phyloP scores from a whole-genome alignment of 176 grass and related monocot species.

The Eleusine indica region DNA sequence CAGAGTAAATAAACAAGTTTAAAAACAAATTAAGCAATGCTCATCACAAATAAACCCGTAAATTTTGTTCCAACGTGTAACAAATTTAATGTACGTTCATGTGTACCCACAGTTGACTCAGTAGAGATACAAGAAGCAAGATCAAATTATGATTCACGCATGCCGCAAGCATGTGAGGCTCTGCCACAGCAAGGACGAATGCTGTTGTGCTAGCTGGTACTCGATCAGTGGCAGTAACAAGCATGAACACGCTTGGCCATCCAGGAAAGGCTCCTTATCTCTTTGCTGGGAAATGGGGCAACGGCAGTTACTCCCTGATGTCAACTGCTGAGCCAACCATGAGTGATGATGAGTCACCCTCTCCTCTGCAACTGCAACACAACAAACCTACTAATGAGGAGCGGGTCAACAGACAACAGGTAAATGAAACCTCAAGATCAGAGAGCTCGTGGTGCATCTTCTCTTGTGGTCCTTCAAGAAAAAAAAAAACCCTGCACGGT shows the following conservation, averaged over 20 bases:
- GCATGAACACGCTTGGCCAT: slow-evolving; percentile 40
- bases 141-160: neutral
- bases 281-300: slow-evolving; percentile 41
- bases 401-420: slow-evolving; percentile 25
- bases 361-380: slow-evolving; percentile 1
- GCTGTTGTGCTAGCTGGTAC: slow-evolving; percentile 35
- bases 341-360: neutral
- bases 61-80: too few relatives aligned
- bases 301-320: slow-evolving; percentile 44
- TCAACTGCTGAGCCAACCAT: slow-evolving; percentile 35
- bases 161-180: slow-evolving; percentile 53
- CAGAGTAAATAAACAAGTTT: too few relatives aligned
- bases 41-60: too few relatives aligned
- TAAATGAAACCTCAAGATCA: slow-evolving; percentile 4
- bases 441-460: neutral
- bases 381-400: slow-evolving; percentile 4
- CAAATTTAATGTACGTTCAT: too few relatives aligned
- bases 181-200: slow-evolving; percentile 56
- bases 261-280: slow-evolving; percentile 44
- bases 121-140: too few relatives aligned
- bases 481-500: neutral
- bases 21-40: too few relatives aligned
- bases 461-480: neutral
- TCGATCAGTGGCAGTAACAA: slow-evolving; percentile 2
- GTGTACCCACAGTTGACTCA: too few relatives aligned